A percentile compares a stretch with the other conserved stretches of the same genome.
phyloP scores from a whole-genome alignment of 2,329 filamentous ascomycete species.

The Colletotrichum truncatum region DNA sequence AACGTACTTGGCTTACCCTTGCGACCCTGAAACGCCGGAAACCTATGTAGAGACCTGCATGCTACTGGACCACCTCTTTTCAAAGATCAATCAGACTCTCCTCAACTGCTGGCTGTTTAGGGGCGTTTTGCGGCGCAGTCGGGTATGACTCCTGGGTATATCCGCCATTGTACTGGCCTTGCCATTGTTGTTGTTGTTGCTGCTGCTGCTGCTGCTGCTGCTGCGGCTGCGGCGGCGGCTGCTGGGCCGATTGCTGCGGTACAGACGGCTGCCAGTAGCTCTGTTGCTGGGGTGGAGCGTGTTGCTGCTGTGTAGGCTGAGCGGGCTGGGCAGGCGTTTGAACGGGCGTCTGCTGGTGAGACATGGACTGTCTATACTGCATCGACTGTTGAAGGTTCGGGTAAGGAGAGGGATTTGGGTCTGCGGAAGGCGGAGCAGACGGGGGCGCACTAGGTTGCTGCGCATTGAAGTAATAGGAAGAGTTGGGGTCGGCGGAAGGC shows the following conservation, averaged over 20 bases:
- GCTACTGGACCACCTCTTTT: conserved; percentile 12
- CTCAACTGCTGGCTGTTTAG: conserved; percentile 68
- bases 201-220: conserved; percentile 38
- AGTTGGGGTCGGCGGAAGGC: conserved; percentile 58
- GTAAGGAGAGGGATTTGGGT: conserved; percentile 59
- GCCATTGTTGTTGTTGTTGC: conserved; percentile 37
- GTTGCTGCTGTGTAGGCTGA: conserved; percentile 41
- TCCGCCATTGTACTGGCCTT: conserved; percentile 43
- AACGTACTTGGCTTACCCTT: conserved; percentile 1
- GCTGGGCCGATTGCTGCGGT: conserved; percentile 40
- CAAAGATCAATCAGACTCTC: conserved; percentile 84
- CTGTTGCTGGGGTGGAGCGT: conserved; percentile 33
- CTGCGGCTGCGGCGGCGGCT: no score
- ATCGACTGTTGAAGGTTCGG: conserved; percentile 58
- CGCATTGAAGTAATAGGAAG: conserved; percentile 66
- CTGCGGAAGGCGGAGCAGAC: conserved; percentile 45
- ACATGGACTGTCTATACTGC: conserved; percentile 54
- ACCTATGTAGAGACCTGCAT: conserved; percentile 13
- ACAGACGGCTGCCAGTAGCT: conserved; percentile 47
- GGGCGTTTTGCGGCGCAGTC: conserved; percentile 69
- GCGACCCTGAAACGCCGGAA: conserved; percentile 23
- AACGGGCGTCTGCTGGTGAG: conserved; percentile 36
- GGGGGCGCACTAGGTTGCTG: conserved; percentile 42
- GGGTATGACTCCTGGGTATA: conserved; percentile 73
- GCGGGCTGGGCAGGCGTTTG: conserved; percentile 46